Evolutionary conservation across 2,329 filamentous ascomycete genomes (phyloP), one percentile per base, ranked within the genome.

Genomic region (Amauroascus verrucosus): DNA sequence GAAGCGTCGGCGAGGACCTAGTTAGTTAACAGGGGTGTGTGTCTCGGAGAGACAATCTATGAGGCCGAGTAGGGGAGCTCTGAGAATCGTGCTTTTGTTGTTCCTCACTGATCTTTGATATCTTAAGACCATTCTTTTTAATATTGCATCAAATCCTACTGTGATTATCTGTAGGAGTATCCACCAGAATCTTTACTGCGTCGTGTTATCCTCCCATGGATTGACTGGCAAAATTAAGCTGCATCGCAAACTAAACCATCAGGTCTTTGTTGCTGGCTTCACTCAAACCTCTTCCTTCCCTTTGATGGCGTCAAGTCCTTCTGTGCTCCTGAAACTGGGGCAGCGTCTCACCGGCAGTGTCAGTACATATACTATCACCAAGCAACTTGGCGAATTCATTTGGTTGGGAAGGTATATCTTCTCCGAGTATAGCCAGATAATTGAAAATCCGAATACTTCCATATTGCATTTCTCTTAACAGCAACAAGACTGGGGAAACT

Each of bases 401-500:
- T 56, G 50, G 54, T 18, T 56, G n/a, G 54, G 44, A 46, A 56
- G 20, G 46, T 56, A 40, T 14, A 38, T 38, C 35, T 14, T 38
- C 16, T 38, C 5, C 35, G 35, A 38, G 35, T 38, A 18, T 38
- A 6, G 5, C 33, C 33, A 5, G 14, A 35, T 35, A 35, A 35
- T 35, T n/a, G 33, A 11, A 35, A 35, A 4, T 35, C 14, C 14
- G n/a, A n/a, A 4, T 41, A 22, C n/a, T 41, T 41, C 18, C 38
- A 41, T 41, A 18, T 35, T 35, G 33, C 11, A 38, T 13, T 22
- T 22, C 7, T 41, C 8, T 41, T 41, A 22, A 41, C 20, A 56
- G 48, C 7, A 53, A 58, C 35, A 48, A 49, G 33, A 30, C 16
- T 32, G 41, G 58, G 38, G 54, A 61, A 38, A 49, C 40, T 41